phyloP scores from a whole-genome alignment of 1,139 yeast species.

The Yamadazyma jaroonii region DNA sequence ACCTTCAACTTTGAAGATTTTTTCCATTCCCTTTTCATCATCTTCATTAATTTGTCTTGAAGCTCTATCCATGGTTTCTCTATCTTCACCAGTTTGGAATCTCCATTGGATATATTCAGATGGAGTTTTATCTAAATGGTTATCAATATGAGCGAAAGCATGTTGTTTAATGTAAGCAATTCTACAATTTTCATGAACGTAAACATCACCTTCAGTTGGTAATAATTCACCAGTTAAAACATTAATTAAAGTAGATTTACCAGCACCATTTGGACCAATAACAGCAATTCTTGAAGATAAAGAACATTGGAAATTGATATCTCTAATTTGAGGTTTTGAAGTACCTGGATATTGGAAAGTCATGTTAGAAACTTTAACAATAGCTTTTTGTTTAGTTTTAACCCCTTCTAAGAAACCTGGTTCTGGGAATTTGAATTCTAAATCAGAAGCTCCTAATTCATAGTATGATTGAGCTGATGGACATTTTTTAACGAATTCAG shows the following conservation, averaged over 20 bases:
- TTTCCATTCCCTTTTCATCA: constrained; percentile 98
- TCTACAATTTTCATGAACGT: constrained; percentile 99
- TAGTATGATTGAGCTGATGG: constrained; percentile 99
- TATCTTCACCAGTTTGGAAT: constrained; percentile 99
- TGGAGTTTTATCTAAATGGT: constrained; percentile 98
- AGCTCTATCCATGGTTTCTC: constrained; percentile 99
- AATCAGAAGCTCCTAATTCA: constrained; percentile 96
- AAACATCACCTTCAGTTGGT: constrained; percentile 97
- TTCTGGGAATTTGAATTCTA: constrained; percentile 96
- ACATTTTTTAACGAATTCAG: constrained; percentile 97
- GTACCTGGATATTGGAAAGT: constrained; percentile 99
- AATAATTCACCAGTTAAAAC: constrained; percentile 99
- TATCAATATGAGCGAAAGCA: constrained; percentile 98
- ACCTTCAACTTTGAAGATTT: constrained; percentile 98
- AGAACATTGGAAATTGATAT: constrained; percentile 97
- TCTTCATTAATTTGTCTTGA: constrained; percentile 96
- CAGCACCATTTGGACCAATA: constrained; percentile 99
- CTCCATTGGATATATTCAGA: constrained; percentile 99
- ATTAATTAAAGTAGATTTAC: constrained; percentile 97
- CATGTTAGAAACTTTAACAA: constrained; percentile 96
- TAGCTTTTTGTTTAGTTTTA: constrained; percentile 99
- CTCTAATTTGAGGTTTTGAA: constrained; percentile 84
- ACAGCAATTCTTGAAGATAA: constrained; percentile 99
- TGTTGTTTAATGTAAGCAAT: constrained; percentile 99
- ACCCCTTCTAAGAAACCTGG: constrained; percentile 99